phyloP scores from a whole-genome alignment of 352 stramenopile species.

The Globisporangium viniferum region DNA sequence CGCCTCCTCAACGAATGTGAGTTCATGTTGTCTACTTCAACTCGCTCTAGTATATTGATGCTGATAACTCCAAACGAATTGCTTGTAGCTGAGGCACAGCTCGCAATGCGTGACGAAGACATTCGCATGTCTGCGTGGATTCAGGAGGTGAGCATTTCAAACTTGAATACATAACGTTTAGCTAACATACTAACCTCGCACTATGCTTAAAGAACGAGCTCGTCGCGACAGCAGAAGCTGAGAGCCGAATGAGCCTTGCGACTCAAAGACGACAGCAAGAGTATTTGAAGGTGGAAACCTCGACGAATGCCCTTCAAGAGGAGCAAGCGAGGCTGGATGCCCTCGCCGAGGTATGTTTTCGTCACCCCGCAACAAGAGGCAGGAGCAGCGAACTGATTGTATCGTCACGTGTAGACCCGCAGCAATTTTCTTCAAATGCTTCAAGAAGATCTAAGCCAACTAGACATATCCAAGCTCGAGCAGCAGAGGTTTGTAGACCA shows the following conservation, averaged over 20 bases:
- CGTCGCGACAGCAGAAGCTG: constrained; percentile 2
- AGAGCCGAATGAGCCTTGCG: constrained; percentile 1
- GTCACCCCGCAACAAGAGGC: neutral
- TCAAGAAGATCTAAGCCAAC: constrained; percentile 8
- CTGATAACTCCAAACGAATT: neutral
- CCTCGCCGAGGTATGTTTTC: constrained; percentile 1
- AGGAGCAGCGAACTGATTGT: neutral
- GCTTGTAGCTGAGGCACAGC: neutral
- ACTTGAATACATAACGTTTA: neutral
- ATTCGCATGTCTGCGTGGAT: constrained; percentile 7
- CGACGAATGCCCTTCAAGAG: neutral
- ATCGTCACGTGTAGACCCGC: neutral
- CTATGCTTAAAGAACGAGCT: constrained; percentile 5
- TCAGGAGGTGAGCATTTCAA: neutral
- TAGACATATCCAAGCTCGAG: constrained; percentile 8
- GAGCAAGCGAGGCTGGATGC: constrained; percentile 4
- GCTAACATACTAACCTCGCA: neutral
- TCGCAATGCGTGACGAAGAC: constrained; percentile 13
- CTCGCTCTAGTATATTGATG: neutral
- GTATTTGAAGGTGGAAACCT: neutral
- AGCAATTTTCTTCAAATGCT: constrained; percentile 9
- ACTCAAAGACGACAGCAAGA: neutral
- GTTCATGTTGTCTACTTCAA: neutral
- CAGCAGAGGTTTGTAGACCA: constrained; percentile 7
- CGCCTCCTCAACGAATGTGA: constrained; percentile 1